These are phyloP conservation scores for Spathaspora boniae DNA, from an alignment of 805 yeast species.

Conservation along the genomic window DNA sequence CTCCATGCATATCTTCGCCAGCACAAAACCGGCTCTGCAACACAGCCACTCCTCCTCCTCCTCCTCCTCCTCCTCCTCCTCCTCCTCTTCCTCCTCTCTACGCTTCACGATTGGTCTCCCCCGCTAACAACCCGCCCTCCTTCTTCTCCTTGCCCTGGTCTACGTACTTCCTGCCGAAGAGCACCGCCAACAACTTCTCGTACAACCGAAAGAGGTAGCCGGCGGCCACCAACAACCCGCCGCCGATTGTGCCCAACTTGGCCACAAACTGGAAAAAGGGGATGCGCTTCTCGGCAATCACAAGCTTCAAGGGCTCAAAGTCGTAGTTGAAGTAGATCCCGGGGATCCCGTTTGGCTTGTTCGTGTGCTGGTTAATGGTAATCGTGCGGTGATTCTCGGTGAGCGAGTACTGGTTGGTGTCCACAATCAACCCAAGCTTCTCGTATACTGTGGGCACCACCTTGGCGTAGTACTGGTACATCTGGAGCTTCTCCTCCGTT, in stretches of 20 bases:
- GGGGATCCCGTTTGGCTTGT: slow-evolving; percentile 43
- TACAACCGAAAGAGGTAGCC: slow-evolving; percentile 59
- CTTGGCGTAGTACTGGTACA: slow-evolving; percentile 63
- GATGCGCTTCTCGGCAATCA: slow-evolving; percentile 66
- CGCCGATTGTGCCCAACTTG: slow-evolving; percentile 73
- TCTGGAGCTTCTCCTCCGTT: slow-evolving; percentile 46
- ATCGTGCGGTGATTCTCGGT: slow-evolving; percentile 44
- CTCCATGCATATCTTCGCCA: no score
- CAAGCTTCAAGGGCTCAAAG: slow-evolving; percentile 80
- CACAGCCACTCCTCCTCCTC: no score
- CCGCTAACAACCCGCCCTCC: slow-evolving; percentile 30
- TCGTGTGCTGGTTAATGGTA: slow-evolving; percentile 4
- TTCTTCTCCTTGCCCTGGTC: slow-evolving; percentile 47
- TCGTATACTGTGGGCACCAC: slow-evolving; percentile 82
- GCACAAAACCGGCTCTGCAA: no score
- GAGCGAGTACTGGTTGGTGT: slow-evolving; percentile 83
- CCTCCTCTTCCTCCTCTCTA: no score
- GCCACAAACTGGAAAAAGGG: slow-evolving; percentile 76
- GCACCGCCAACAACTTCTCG: slow-evolving; percentile 50
- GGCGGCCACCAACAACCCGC: slow-evolving; percentile 72
- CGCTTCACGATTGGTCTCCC: not conserved
- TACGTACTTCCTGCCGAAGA: slow-evolving; percentile 57
- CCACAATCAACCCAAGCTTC: slow-evolving; percentile 65
- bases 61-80: no score
- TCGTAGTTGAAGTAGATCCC: slow-evolving; percentile 84